Conservation (phyloP, 2,329 filamentous ascomycete genomes). For the Epichloe festucae region DNA sequence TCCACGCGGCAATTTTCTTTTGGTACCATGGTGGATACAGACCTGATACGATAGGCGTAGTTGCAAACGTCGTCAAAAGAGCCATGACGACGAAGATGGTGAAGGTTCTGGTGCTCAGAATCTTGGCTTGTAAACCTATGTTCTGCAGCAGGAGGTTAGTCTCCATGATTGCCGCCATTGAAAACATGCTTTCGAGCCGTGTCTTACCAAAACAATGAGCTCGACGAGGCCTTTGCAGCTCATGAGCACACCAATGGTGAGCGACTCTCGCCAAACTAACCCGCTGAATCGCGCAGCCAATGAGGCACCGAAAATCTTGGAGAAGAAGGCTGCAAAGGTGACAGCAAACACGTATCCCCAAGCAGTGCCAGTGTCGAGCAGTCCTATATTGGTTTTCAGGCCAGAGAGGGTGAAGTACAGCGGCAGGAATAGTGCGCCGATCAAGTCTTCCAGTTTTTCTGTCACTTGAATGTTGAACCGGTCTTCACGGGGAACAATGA, state of each 20-base stretch:
- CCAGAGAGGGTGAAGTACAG: constrained; percentile 92
- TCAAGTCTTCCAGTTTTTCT: constrained; percentile 87
- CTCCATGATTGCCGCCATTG: not conserved
- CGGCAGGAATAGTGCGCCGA: constrained; percentile 71
- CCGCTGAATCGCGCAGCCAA: constrained; percentile 64
- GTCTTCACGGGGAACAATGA: constrained; percentile 77
- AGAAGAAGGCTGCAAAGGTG: constrained; percentile 66
- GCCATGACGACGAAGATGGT: constrained; percentile 96
- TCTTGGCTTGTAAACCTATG: constrained; percentile 70
- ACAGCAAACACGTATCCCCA: constrained; percentile 88
- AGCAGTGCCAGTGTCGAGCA: constrained; percentile 66
- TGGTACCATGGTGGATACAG: constrained; percentile 59
- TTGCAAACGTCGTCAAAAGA: constrained; percentile 70
- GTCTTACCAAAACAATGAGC: constrained; percentile 73
- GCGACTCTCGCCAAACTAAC: constrained; percentile 79
- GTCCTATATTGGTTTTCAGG: constrained; percentile 72
- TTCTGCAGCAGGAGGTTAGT: constrained; percentile 27
- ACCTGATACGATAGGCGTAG: constrained; percentile 59
- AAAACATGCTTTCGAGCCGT: not conserved
- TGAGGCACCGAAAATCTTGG: constrained; percentile 74
- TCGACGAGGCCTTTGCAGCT: constrained; percentile 94
- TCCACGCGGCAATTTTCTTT: constrained; percentile 42
- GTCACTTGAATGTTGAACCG: constrained; percentile 85
- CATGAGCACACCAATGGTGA: constrained; percentile 83
- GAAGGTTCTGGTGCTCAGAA: constrained; percentile 69